phyloP scores from a whole-genome alignment of 192 early-diverging fungal genomes.

The Rhizoclosmatium sp. region DNA sequence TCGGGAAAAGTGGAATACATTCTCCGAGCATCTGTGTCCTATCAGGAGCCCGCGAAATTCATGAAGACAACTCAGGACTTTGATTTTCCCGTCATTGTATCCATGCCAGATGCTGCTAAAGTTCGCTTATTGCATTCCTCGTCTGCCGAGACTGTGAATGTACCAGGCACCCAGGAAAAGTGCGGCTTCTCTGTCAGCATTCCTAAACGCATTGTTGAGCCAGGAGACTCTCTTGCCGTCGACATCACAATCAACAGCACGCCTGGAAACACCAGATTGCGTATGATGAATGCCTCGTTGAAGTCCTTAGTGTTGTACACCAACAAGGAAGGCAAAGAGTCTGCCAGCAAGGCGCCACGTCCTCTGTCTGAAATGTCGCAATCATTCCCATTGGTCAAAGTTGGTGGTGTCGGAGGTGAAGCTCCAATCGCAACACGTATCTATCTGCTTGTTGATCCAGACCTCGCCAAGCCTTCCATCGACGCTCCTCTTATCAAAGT shows the following conservation, averaged over 20 bases:
- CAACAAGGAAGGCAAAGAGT: not conserved
- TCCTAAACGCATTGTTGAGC: not conserved
- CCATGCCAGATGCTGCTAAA: conserved; percentile 5
- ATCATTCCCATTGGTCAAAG: conserved; percentile 10
- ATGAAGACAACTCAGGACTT: not conserved
- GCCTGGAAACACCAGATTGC: conserved; percentile 5
- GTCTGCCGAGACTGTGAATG: not conserved
- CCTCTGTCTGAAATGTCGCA: conserved; percentile 17
- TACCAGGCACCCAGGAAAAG: not conserved
- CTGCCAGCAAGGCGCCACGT: conserved; percentile 5
- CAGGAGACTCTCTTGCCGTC: conserved; percentile 1
- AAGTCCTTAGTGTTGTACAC: not conserved
- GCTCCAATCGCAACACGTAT: not conserved
- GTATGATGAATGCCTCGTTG: not conserved
- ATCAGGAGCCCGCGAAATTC: not conserved
- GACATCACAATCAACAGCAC: not conserved
- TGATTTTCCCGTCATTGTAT: not conserved
- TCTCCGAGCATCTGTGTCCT: not conserved
- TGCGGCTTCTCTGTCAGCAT: not conserved
- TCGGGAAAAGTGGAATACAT: not conserved
- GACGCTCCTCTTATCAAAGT: conserved; percentile 5
- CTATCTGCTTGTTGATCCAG: conserved; percentile 23
- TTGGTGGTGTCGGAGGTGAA: conserved; percentile 11
- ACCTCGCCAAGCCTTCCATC: conserved; percentile 15
- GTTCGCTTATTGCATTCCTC: not conserved